Base-by-base conservation (phyloP, 129 eudicot species). In the Ambrosia artemisiifolia region DNA sequence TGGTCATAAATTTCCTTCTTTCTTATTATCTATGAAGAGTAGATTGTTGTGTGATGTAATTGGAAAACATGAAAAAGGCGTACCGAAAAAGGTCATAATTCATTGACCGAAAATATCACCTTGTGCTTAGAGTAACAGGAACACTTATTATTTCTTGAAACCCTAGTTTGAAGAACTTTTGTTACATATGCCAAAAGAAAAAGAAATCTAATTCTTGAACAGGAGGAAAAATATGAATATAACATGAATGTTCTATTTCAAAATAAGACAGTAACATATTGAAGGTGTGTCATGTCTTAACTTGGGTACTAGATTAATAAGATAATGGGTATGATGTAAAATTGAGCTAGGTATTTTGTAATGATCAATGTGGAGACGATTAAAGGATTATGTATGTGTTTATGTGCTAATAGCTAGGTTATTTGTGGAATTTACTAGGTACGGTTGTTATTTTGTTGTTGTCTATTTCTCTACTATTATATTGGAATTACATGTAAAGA, bases 1-100 rank as follows among this genome's bases (percentile, higher is more conserved):
- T 62, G 47, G 28, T 33, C 11, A 34, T n/a, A 62, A 62, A 62
- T 62, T 62, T 16, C 67, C 24, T 62, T 62, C 67, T 35, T 33
- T 7, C 20, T 33, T 62, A 2, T 9, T 10, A 13, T 61, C 44
- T 62, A 28, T 11, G 14, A 56, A 28, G 14, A 3, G 35, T 24
- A 33, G 35, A 3, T 56, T 56, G 24, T 20, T 56, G 63, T 62
- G 44, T 62, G 67, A 34, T 35, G 20, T 62, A 62, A 20, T 20
- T 20, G 3, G 62, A 20, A 20, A 20, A 14, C 19, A n/a, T 20
- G n/a, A 20, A 24, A 20, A 20, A 20, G 20, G 9, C 14, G 8
- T 34, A 62, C 46, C 46, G n/a, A 35, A 34, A 62, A 33, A 12
- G 67, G 67, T 11, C 38, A 24, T 24, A 17, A 49, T 49, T 17